These are phyloP conservation scores for Rubia peregrina DNA, from an alignment of 305 asterid species.

Conservation along the genomic window DNA sequence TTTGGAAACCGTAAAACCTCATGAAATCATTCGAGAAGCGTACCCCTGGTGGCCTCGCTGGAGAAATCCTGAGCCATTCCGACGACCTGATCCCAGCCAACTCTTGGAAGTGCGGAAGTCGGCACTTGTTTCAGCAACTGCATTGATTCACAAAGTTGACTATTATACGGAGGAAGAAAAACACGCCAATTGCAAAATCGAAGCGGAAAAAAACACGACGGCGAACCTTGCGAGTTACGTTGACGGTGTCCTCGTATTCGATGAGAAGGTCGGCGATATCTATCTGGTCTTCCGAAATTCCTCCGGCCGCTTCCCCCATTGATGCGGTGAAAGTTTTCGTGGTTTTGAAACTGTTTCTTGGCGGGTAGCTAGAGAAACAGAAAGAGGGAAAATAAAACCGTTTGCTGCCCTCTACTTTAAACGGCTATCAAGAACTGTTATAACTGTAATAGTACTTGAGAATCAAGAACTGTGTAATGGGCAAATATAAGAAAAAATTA, in stretches of 20 bases:
- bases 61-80: not conserved
- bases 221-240: not conserved
- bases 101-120: not conserved
- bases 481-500: too few relatives aligned
- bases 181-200: not conserved
- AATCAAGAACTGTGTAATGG: too few relatives aligned
- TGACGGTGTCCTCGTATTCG: not conserved
- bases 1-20: not conserved
- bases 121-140: not conserved
- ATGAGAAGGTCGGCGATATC: not conserved
- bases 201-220: not conserved
- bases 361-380: not conserved
- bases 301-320: not conserved
- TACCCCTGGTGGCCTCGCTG: not conserved
- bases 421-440: not conserved
- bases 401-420: not conserved
- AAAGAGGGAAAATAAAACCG: not conserved
- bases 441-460: too few relatives aligned
- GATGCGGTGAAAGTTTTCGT: not conserved
- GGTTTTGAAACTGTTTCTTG: not conserved
- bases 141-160: not conserved
- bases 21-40: not conserved
- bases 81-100: not conserved
- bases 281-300: not conserved
- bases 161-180: not conserved